Conservation (phyloP, 2,329 filamentous ascomycete genomes). For the Chalara sp. region DNA sequence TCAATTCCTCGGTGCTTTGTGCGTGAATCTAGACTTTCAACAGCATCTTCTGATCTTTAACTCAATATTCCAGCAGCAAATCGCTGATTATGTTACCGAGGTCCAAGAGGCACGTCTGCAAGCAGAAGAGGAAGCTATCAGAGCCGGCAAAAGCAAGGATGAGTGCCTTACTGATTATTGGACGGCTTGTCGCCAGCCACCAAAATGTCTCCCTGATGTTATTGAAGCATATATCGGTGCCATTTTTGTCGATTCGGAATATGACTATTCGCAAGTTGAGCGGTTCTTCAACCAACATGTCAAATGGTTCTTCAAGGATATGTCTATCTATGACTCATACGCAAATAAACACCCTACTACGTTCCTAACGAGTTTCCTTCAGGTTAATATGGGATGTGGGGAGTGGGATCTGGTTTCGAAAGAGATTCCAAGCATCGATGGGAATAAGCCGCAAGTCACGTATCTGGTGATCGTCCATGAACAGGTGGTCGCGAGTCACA, state of each 20-base stretch:
- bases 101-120: constrained; percentile 45
- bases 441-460: constrained; percentile 45
- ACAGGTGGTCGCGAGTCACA: constrained; percentile 53
- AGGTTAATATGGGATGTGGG: constrained; percentile 57
- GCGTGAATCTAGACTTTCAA: constrained; percentile 72
- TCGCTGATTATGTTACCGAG: constrained; percentile 49
- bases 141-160: constrained; percentile 27
- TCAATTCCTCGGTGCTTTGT: constrained; percentile 80
- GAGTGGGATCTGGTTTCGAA: constrained; percentile 43
- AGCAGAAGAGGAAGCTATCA: constrained; percentile 26
- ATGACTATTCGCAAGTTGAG: constrained; percentile 67
- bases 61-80: constrained; percentile 35
- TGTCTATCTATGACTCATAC: constrained; percentile 80
- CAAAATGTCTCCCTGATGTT: constrained; percentile 76
- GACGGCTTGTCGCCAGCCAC: constrained; percentile 55
- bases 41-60: constrained; percentile 58
- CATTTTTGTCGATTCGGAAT: constrained; percentile 82
- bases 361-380: constrained; percentile 57
- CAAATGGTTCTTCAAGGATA: constrained; percentile 74
- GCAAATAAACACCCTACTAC: constrained; percentile 83
- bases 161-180: constrained; percentile 60
- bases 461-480: constrained; percentile 74
- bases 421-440: constrained; percentile 33
- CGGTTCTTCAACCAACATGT: constrained; percentile 72
- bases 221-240: constrained; percentile 86